A percentile compares a stretch with the other conserved stretches of the same genome.
Evolutionary conservation across 2,329 filamentous ascomycete genomes (phyloP).

Genomic region (Exophiala sp.): DNA sequence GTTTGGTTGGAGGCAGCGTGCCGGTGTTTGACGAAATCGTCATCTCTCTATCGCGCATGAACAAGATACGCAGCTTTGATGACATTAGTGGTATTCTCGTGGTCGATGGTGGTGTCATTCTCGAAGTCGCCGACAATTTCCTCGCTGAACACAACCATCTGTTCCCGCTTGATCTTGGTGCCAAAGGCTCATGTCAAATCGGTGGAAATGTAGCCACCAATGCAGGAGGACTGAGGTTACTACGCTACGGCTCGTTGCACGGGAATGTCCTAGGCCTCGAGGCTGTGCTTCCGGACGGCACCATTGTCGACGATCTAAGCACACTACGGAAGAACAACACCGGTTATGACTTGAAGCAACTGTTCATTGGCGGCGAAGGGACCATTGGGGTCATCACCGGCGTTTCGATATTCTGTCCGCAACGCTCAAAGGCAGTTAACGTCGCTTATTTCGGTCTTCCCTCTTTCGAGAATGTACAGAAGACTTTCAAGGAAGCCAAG

Average conservation of each 20-base stretch:
- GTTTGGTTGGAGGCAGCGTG: slow-evolving; percentile 88
- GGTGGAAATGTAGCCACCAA: slow-evolving; percentile 96
- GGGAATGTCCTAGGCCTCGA: slow-evolving; percentile 89
- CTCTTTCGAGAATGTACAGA: slow-evolving; percentile 81
- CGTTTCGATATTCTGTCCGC: slow-evolving; percentile 82
- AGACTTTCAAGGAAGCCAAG: slow-evolving; percentile 84
- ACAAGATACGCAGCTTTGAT: slow-evolving; percentile 84
- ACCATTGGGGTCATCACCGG: slow-evolving; percentile 92
- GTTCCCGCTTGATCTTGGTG: slow-evolving; percentile 94
- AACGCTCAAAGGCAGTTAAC: slow-evolving; percentile 79
- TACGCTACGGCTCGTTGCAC: slow-evolving; percentile 91
- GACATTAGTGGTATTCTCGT: slow-evolving; percentile 86
- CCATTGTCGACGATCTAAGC: slow-evolving; percentile 80
- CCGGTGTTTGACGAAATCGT: slow-evolving; percentile 99
- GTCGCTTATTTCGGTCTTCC: slow-evolving; percentile 91
- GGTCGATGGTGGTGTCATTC: slow-evolving; percentile 81
- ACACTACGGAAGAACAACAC: slow-evolving; percentile 97
- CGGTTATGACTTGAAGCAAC: slow-evolving; percentile 92
- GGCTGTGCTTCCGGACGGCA: slow-evolving; percentile 88
- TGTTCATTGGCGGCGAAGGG: slow-evolving; percentile 93
- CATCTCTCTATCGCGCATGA: slow-evolving; percentile 84
- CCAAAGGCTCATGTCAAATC: slow-evolving; percentile 94
- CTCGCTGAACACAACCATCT: slow-evolving; percentile 78
- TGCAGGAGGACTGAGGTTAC: slow-evolving; percentile 79
- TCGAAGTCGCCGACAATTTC: slow-evolving; percentile 82